These are phyloP conservation scores for Catharanthus roseus DNA, from an alignment of 257 asterid genomes.

Conservation along the genomic window DNA sequence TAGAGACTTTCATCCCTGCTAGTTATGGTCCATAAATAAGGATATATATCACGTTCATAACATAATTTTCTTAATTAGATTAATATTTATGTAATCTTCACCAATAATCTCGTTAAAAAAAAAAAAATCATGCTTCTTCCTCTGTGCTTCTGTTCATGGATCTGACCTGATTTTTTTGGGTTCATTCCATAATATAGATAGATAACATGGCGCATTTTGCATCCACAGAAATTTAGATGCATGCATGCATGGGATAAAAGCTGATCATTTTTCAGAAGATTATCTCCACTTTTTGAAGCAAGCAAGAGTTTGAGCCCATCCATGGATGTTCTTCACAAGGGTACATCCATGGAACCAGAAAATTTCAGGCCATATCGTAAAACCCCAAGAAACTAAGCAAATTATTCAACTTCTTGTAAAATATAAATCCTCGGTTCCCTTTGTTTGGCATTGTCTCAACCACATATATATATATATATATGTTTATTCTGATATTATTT, in stretches of 20 bases:
- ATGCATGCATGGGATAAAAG: slow-evolving; percentile 10
- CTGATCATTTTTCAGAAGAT: background rate
- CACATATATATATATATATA: background rate
- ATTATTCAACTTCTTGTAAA: background rate
- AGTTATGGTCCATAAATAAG: no score
- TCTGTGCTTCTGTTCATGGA: no score
- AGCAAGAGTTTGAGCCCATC: slow-evolving; percentile 29
- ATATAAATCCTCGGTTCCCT: background rate
- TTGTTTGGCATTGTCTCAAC: background rate
- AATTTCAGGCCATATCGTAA: background rate
- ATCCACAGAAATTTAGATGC: slow-evolving; percentile 15
- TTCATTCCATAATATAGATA: background rate
- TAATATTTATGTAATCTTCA: no score
- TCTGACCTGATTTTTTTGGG: no score
- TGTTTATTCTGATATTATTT: no score
- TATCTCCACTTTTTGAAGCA: background rate
- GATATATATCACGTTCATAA: no score
- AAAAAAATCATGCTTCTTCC: no score
- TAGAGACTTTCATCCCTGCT: no score
- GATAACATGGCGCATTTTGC: background rate
- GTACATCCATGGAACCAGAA: background rate
- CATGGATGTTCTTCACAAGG: slow-evolving; percentile 29
- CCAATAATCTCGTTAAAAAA: no score
- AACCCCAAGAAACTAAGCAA: background rate
- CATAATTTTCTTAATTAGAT: no score